phyloP scores from a whole-genome alignment of 768 basidiomycete species.

The Albatrellus ellisii region DNA sequence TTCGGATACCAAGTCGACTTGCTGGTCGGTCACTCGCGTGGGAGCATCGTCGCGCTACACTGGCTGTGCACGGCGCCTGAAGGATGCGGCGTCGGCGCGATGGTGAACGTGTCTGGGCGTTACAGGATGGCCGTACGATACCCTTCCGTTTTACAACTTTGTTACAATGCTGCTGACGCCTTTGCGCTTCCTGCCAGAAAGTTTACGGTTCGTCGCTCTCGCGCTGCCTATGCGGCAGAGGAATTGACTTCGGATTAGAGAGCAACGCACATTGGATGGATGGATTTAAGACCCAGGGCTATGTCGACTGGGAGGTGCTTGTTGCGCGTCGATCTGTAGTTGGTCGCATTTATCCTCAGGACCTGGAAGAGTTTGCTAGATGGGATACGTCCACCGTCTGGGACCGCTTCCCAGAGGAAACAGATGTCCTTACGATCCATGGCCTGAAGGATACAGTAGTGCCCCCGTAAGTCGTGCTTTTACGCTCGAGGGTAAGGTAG shows the following conservation, averaged over 20 bases:
- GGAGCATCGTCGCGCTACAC: constrained; percentile 48
- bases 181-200: constrained; percentile 1
- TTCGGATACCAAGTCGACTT: constrained; percentile 61
- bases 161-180: not conserved
- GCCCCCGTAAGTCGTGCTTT: constrained; percentile 38
- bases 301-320: constrained; percentile 44
- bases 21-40: constrained; percentile 70
- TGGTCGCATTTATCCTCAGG: constrained; percentile 40
- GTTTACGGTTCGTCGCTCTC: constrained; percentile 8
- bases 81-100: constrained; percentile 40
- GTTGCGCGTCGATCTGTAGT: constrained; percentile 52
- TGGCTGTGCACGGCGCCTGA: constrained; percentile 59
- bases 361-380: constrained; percentile 44
- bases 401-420: constrained; percentile 46
- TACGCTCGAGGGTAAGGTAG: not conserved
- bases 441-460: constrained; percentile 60
- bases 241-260: too few species aligned
- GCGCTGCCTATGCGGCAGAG: too few species aligned
- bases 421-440: constrained; percentile 66
- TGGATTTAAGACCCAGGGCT: constrained; percentile 42
- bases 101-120: constrained; percentile 65
- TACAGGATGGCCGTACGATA: constrained; percentile 65
- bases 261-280: constrained; percentile 31
- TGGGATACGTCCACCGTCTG: constrained; percentile 62
- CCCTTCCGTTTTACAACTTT: not conserved